Percentiles rank a stretch among this genome's conserved stretches.
Evolutionary conservation across 495 filamentous ascomycete genomes (phyloP).

Genomic region (Hypoxylon cercidicola): DNA sequence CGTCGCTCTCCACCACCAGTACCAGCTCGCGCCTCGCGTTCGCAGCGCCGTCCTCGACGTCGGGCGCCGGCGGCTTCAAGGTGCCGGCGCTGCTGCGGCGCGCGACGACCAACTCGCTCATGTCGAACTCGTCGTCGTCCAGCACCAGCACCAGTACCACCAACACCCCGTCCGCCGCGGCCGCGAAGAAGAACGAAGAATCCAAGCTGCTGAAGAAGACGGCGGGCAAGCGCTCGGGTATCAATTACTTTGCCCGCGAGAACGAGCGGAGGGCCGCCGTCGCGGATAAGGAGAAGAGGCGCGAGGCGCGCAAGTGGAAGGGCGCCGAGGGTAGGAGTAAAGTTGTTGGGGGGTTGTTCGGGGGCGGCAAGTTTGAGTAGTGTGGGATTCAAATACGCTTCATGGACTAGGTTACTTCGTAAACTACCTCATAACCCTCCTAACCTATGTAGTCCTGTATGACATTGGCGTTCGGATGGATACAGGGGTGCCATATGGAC

Average conservation of each 20-base stretch:
- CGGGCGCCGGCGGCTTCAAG: slow-evolving; percentile 65
- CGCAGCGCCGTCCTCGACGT: slow-evolving; percentile 55
- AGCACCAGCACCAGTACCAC: slow-evolving; percentile 48
- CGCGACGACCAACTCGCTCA: slow-evolving; percentile 71
- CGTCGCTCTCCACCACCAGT: slow-evolving; percentile 45
- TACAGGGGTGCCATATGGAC: no score
- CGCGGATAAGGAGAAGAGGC: slow-evolving; percentile 68
- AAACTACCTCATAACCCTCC: no score
- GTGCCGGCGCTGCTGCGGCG: slow-evolving; percentile 82
- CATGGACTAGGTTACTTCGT: no score
- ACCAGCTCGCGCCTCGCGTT: slow-evolving; percentile 68
- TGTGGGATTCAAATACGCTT: slow-evolving; percentile 13
- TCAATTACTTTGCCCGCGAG: slow-evolving; percentile 86
- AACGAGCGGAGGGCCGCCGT: slow-evolving; percentile 68
- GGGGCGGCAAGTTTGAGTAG: slow-evolving; percentile 61
- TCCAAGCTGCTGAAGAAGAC: slow-evolving; percentile 75
- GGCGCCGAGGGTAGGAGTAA: slow-evolving; percentile 63
- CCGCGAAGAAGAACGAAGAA: slow-evolving; percentile 44
- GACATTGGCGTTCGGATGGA: background rate
- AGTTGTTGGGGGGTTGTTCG: slow-evolving; percentile 63
- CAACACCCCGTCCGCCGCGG: slow-evolving; percentile 50
- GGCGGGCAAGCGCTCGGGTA: slow-evolving; percentile 65
- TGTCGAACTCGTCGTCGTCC: slow-evolving; percentile 46
- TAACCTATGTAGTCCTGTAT: no score
- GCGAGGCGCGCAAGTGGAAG: slow-evolving; percentile 75